These are phyloP conservation scores for Saturnispora halmiae DNA, from an alignment of 805 yeast genomes.

Conservation along the genomic window DNA sequence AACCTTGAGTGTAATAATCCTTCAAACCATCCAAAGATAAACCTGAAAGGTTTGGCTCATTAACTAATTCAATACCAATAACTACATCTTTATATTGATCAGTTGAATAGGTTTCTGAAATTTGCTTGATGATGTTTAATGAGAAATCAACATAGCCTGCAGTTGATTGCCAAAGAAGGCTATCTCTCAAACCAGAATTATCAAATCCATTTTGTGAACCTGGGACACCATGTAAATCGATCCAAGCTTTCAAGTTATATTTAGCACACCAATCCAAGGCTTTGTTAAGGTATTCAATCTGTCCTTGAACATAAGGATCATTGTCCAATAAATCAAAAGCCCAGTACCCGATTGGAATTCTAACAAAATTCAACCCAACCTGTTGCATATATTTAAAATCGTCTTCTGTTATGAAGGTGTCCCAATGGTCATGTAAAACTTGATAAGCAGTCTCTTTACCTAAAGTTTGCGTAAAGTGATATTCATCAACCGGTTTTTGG, in stretches of 20 bases:
- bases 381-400: conserved; percentile 55
- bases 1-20: conserved; percentile 55
- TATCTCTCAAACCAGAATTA: conserved; percentile 66
- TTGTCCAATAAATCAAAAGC: conserved; percentile 43
- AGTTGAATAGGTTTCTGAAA: conserved; percentile 57
- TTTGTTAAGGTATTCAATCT: conserved; percentile 51
- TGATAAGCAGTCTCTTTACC: conserved; percentile 51
- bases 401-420: conserved; percentile 59
- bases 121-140: conserved; percentile 40
- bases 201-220: conserved; percentile 86
- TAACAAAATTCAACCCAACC: conserved; percentile 64
- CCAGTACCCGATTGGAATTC: conserved; percentile 80
- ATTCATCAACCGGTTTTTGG: conserved; percentile 73
- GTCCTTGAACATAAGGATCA: conserved; percentile 63
- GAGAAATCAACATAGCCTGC: conserved; percentile 40
- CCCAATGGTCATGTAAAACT: conserved; percentile 65
- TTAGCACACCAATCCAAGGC: conserved; percentile 61
- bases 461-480: conserved; percentile 48
- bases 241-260: conserved; percentile 55
- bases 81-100: conserved; percentile 59
- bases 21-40: conserved; percentile 51
- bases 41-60: conserved; percentile 79
- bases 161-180: conserved; percentile 43
- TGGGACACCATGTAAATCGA: conserved; percentile 75
- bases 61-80: conserved; percentile 74